phyloP scores from a whole-genome alignment of 2,329 filamentous ascomycete genomes.

The Alternaria hordeiaustralica region DNA sequence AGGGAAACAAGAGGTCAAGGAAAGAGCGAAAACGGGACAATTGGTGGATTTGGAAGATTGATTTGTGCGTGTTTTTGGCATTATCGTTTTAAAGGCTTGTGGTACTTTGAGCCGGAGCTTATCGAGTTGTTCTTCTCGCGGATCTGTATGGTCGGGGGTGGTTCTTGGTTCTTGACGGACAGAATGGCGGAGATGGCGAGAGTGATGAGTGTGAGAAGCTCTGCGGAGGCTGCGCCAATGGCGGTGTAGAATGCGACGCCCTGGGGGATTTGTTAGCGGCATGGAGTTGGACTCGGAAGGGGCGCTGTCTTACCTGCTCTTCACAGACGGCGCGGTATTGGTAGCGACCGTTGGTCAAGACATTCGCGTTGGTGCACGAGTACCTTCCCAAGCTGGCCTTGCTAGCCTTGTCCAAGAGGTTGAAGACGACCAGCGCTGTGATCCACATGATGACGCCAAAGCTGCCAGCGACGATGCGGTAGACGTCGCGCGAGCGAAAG shows the following conservation, averaged over 20 bases:
- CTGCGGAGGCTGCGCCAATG: constrained; percentile 40
- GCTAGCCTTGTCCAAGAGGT: constrained; percentile 44
- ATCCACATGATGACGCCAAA: constrained; percentile 45
- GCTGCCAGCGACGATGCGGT: constrained; percentile 44
- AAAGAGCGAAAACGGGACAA: not conserved
- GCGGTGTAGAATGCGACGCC: constrained; percentile 47
- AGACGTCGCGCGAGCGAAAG: constrained; percentile 43
- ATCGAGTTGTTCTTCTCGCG: constrained; percentile 37
- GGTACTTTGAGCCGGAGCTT: constrained; percentile 26
- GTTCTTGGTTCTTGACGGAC: constrained; percentile 32
- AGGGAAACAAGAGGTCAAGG: constrained; percentile 5
- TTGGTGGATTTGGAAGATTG: not conserved
- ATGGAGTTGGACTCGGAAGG: not conserved
- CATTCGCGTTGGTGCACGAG: constrained; percentile 42
- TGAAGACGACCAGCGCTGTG: constrained; percentile 40
- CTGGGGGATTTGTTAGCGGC: constrained; percentile 29
- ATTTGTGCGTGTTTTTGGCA: not conserved
- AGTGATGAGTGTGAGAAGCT: constrained; percentile 40
- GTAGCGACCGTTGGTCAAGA: constrained; percentile 45
- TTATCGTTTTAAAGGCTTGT: constrained; percentile 24
- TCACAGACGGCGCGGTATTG: constrained; percentile 48
- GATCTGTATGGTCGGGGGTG: constrained; percentile 31
- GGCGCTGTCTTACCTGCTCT: constrained; percentile 38
- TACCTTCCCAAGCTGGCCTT: constrained; percentile 47
- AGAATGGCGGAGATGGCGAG: constrained; percentile 40